Base-by-base conservation (phyloP, 2,329 filamentous ascomycete species). In the Ophiostoma pallidulum region DNA sequence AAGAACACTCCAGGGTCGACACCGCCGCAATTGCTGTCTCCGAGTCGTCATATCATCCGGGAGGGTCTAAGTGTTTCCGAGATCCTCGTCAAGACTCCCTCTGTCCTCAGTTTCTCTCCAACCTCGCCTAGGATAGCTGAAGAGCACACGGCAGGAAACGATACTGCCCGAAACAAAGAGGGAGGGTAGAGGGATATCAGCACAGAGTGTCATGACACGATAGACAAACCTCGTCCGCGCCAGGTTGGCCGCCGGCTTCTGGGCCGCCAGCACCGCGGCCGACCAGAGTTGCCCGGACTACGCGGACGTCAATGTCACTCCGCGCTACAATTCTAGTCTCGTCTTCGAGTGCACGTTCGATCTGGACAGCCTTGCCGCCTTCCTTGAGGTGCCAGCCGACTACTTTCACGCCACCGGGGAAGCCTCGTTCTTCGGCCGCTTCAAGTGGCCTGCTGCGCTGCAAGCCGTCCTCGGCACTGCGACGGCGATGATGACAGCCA, bases 331-430 rank as follows among this genome's bases (percentile, higher is more conserved):
- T 57, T 72, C 74, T 1, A 71, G 71, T 2, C 73, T 81, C 32
- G 89, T 94, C 0, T 96, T 92, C 60, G 91, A 96, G 64, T 96
- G 91, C 75, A 96, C 96, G 65, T 96, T 92, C 64, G 91, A 96
- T 66, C 79, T 96, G 39, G 90, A 96, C 67, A 91, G 86, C 10
- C 74, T 96, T 1, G 88, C 90, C 1, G 82, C 88, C 26, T 96
- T 96, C 64, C 72, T 97, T 8, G 79, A 86, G 36, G 72, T 97
- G 5, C 82, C 80, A 1, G 85, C 86, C 53, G 79, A 92, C 59
- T 96, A 94, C 68, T 78, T 86, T 66, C 72, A 78, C 19, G 74
- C 77, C 51, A 94, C 88, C 0, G 73, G 73, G 1, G 90, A 90
- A 32, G 76, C 71, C 1, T 75, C 74, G 47, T 88, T 87, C 51